A percentile compares a stretch with the other conserved stretches of the same genome.
Conservation (phyloP, 805 yeast genomes). For the Candida berthetii region DNA sequence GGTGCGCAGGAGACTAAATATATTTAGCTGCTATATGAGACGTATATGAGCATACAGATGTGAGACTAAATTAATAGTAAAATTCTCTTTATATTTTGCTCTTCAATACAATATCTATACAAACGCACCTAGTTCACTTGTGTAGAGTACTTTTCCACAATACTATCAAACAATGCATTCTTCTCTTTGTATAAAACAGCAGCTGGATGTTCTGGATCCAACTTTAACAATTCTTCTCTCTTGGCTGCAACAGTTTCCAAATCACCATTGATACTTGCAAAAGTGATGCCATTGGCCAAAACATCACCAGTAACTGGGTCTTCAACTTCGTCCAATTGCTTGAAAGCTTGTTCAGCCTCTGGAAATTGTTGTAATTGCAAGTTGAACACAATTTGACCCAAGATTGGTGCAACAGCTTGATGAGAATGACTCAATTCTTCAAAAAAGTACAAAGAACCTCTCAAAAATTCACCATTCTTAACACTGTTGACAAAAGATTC, state of each 20-base stretch:
- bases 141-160: constrained; percentile 52
- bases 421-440: constrained; percentile 74
- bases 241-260: constrained; percentile 27
- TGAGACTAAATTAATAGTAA: no score
- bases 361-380: constrained; percentile 74
- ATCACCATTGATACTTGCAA: constrained; percentile 49
- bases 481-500: constrained; percentile 63
- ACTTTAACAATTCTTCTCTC: constrained; percentile 35
- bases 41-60: no score
- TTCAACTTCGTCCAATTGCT: constrained; percentile 37
- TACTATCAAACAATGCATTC: constrained; percentile 56
- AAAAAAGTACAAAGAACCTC: constrained; percentile 53
- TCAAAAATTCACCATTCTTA: constrained; percentile 31
- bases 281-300: constrained; percentile 48
- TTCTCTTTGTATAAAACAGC: constrained; percentile 56
- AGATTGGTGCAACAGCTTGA: constrained; percentile 41
- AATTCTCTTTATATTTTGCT: no score
- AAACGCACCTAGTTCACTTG: constrained; percentile 11
- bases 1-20: no score
- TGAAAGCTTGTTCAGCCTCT: constrained; percentile 69
- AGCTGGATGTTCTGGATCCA: constrained; percentile 52
- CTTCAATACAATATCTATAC: no score
- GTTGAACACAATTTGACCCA: constrained; percentile 68
- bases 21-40: no score
- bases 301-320: constrained; percentile 24